These are phyloP conservation scores for Nicotiana noctiflora DNA, from an alignment of 257 asterid species.

Conservation along the genomic window DNA sequence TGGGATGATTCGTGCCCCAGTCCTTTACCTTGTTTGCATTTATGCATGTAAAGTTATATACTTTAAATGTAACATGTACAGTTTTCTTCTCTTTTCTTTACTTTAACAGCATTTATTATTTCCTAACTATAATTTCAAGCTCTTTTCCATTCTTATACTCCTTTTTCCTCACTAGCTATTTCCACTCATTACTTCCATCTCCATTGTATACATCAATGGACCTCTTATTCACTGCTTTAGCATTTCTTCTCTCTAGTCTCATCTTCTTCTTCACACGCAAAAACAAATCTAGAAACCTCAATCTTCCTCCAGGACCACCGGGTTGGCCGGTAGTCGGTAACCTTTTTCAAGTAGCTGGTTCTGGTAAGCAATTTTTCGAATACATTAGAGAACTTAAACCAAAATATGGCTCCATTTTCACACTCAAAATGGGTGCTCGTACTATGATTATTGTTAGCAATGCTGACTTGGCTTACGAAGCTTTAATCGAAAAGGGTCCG, in stretches of 20 bases:
- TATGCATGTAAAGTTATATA: not conserved
- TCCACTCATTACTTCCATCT: too few species aligned
- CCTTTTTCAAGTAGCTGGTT: constrained; percentile 78
- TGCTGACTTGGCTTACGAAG: constrained; percentile 57
- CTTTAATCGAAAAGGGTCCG: constrained; percentile 59
- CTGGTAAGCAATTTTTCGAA: constrained; percentile 71
- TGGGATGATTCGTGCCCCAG: too few species aligned
- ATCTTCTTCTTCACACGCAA: constrained; percentile 41
- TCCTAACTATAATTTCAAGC: constrained; percentile 41
- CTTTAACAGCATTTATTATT: constrained; percentile 23
- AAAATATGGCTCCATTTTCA: constrained; percentile 60
- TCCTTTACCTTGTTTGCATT: not conserved
- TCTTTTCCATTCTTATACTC: constrained; percentile 15
- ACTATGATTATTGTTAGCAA: constrained; percentile 63
- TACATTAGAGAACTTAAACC: constrained; percentile 59
- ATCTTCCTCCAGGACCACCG: constrained; percentile 88
- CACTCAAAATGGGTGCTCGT: constrained; percentile 74
- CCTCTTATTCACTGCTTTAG: constrained; percentile 50
- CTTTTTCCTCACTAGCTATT: too few species aligned
- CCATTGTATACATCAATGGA: not conserved
- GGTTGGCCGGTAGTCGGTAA: constrained; percentile 86
- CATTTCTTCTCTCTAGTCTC: constrained; percentile 38
- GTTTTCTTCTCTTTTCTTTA: not conserved
- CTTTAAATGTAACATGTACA: too few species aligned
- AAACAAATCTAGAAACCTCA: constrained; percentile 37